Conservation (phyloP, 805 yeast species). For the Candida ortonii region DNA sequence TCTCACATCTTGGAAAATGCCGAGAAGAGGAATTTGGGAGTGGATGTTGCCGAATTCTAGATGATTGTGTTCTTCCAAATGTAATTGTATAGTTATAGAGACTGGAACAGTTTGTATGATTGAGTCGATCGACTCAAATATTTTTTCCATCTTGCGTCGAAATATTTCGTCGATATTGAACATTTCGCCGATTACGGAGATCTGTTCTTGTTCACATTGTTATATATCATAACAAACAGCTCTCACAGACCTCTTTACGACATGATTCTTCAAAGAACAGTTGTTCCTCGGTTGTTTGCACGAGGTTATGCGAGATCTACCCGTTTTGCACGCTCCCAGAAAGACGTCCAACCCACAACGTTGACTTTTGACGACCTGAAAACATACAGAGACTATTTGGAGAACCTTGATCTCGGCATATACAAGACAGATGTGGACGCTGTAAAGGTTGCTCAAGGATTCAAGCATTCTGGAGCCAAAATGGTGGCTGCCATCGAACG, state of each 20-base stretch:
- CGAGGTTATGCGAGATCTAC: constrained; percentile 2
- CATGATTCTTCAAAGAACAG: constrained; percentile 1
- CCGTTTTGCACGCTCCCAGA: constrained; percentile 1
- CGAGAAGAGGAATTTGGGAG: constrained; percentile 28
- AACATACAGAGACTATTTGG: constrained; percentile 7
- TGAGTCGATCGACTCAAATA: neutral
- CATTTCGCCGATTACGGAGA: too few species aligned
- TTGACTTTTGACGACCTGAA: constrained; percentile 15
- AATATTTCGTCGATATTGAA: too few species aligned
- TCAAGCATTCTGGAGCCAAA: constrained; percentile 13
- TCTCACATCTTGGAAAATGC: constrained; percentile 37
- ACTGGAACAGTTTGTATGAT: neutral
- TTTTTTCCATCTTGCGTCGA: constrained; percentile 3
- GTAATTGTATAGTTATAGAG: too few species aligned
- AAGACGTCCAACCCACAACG: constrained; percentile 4
- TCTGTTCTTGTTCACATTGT: too few species aligned
- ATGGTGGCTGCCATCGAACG: constrained; percentile 5
- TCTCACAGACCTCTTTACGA: neutral
- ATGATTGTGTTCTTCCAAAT: too few species aligned
- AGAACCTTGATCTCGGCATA: constrained; percentile 1
- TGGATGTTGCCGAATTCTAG: constrained; percentile 24
- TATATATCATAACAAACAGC: neutral
- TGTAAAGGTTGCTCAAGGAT: constrained; percentile 1
- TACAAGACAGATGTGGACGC: neutral
- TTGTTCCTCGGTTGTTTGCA: neutral